phyloP scores from a whole-genome alignment of 202 grass and related monocot species.

The Zoysia matrella region DNA sequence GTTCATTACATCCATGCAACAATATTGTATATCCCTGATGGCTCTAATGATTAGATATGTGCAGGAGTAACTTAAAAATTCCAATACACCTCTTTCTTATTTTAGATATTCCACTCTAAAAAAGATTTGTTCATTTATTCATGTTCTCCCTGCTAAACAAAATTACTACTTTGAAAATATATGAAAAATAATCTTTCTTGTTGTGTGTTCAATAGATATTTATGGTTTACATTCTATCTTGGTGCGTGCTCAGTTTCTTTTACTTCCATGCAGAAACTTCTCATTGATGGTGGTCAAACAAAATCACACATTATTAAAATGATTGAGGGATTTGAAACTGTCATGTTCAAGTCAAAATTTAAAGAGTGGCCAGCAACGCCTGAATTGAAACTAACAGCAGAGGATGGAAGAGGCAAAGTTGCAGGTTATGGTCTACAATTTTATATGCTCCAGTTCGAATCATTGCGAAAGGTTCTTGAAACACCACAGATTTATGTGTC shows the following conservation, averaged over 20 bases:
- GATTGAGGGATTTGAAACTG: constrained; percentile 81
- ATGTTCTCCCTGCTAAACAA: background rate
- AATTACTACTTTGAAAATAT: constrained; percentile 14
- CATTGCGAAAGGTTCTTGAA: background rate
- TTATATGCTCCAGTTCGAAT: constrained; percentile 2
- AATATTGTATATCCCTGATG: background rate
- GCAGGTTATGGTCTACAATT: constrained; percentile 55
- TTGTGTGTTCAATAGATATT: background rate
- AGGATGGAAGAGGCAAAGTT: constrained; percentile 87
- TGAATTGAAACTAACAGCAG: constrained; percentile 74
- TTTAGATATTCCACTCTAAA: constrained; percentile 9
- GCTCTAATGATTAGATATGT: background rate
- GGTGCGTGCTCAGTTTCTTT: background rate
- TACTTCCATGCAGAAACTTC: constrained; percentile 69
- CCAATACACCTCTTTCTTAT: constrained; percentile 8
- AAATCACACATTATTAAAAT: constrained; percentile 74
- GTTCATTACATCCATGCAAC: background rate
- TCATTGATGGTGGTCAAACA: constrained; percentile 50
- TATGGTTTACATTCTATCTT: constrained; percentile 9
- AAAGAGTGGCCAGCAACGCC: constrained; percentile 67
- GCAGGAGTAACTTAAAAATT: constrained; percentile 6
- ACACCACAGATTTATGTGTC: constrained; percentile 5
- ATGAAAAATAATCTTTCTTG: background rate
- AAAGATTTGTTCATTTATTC: background rate
- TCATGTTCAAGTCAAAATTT: constrained; percentile 87